Base-by-base conservation (phyloP, 2,329 filamentous ascomycete species). In the Fusarium sp. region DNA sequence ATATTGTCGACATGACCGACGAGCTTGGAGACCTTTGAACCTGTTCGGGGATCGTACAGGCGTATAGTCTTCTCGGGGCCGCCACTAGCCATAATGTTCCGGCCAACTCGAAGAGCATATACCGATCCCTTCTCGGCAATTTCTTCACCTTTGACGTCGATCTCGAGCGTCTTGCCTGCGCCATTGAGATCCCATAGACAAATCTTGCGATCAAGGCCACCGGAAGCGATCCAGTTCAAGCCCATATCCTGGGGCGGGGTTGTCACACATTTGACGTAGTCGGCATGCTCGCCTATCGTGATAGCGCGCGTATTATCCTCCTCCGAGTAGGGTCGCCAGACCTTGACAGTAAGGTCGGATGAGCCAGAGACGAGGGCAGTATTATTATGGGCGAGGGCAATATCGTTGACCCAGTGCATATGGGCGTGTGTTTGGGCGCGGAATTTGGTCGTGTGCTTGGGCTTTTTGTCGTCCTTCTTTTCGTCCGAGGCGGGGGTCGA, bases 1-100 rank as follows among this genome's bases (percentile, higher is more conserved):
- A 99, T 92, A 75, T 96, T 98, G 86, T 97, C 95, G 22, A 96
- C 97, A 81, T 99, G 97, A 6, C 97, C 97, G 25, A 98, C 95
- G 75, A 99, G 96, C 82, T 98, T 98, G 73, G 95, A 98, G 68
- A 98, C 93, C 72, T 94, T 90, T 84, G 97, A 95, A 66, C 96
- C 96, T 11, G 94, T 93, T 77, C 93, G 92, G 57, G 95, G 91
- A 83, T 99, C 97, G 93, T 97, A 98, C 15, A 99, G 86, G 63
- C 97, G 90, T 37, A 98, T 94, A 50, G 95, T 95, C 80, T 95
- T 97, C 84, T 99, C 97, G 0, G 97, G 97, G 0, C 97, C 97
- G 66, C 97, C 97, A 80, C 94, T 97, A 35, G 96, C 97, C 63
- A 99, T 87, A 65, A 99, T 91, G 69, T 90, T 94, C 60, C 92